phyloP scores from a whole-genome alignment of 306 rosid genomes.

The Cucumis hystrix region DNA sequence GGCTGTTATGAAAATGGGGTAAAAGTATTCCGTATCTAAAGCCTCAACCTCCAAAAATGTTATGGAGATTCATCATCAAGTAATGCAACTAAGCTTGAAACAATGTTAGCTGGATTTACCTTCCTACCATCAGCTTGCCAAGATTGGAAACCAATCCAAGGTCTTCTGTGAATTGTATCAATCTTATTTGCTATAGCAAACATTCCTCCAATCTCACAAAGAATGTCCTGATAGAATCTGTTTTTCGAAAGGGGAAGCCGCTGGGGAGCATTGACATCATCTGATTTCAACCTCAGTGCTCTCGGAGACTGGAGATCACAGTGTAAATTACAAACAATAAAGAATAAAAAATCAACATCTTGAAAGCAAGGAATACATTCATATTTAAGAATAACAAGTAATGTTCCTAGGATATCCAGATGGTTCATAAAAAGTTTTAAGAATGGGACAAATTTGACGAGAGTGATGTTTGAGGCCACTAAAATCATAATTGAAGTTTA shows the following conservation, averaged over 20 bases:
- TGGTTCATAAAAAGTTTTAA: neutral
- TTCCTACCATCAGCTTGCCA: slow-evolving; percentile 95
- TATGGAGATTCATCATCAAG: neutral
- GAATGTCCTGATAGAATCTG: slow-evolving; percentile 49
- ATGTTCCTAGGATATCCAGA: neutral
- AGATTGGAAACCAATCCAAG: slow-evolving; percentile 99
- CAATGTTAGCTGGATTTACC: slow-evolving; percentile 60
- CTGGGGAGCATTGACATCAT: slow-evolving; percentile 76
- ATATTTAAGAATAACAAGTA: neutral
- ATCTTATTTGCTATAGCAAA: slow-evolving; percentile 79
- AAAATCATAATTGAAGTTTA: neutral
- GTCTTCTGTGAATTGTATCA: slow-evolving; percentile 65
- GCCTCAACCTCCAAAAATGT: neutral
- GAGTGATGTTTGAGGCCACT: slow-evolving; percentile 26
- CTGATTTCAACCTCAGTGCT: slow-evolving; percentile 58
- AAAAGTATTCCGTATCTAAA: neutral
- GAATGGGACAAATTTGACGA: slow-evolving; percentile 28
- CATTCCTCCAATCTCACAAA: slow-evolving; percentile 91
- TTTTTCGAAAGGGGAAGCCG: slow-evolving; percentile 68
- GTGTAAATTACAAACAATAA: neutral
- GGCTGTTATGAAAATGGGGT: neutral
- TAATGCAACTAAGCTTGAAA: neutral
- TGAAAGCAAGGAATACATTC: neutral
- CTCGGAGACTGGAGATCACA: slow-evolving; percentile 53
- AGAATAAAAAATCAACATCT: neutral